phyloP scores from a whole-genome alignment of 805 yeast species.

The Nakazawaea anatomiae region DNA sequence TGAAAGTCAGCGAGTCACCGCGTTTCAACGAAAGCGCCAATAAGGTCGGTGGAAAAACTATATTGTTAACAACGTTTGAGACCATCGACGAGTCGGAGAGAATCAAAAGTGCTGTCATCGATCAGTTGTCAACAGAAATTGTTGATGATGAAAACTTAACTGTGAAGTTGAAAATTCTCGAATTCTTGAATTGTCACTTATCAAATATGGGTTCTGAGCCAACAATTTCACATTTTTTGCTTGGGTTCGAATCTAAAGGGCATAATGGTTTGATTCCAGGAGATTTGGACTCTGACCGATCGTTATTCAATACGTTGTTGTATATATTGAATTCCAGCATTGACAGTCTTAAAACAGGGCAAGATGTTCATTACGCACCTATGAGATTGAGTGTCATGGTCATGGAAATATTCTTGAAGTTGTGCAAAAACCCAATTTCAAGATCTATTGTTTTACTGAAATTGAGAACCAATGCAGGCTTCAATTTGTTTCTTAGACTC shows the following conservation, averaged over 20 bases:
- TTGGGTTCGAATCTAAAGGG: slow-evolving; percentile 60
- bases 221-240: slow-evolving; percentile 64
- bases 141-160: slow-evolving; percentile 32
- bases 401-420: slow-evolving; percentile 55
- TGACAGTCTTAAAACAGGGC: slow-evolving; percentile 32
- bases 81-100: slow-evolving; percentile 75
- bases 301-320: slow-evolving; percentile 52
- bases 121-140: slow-evolving; percentile 50
- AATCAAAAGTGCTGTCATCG: slow-evolving; percentile 66
- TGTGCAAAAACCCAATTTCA: slow-evolving; percentile 53
- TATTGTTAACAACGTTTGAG: slow-evolving; percentile 64
- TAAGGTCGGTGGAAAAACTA: slow-evolving; percentile 35
- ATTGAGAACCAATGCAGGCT: slow-evolving; percentile 37
- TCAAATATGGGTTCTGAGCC: slow-evolving; percentile 33
- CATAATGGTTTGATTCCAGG: slow-evolving; percentile 25
- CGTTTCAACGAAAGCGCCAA: slow-evolving; percentile 32
- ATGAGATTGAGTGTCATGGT: slow-evolving; percentile 52
- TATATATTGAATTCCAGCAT: slow-evolving; percentile 39
- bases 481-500: slow-evolving; percentile 44
- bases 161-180: slow-evolving; percentile 52
- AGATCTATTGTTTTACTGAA: slow-evolving; percentile 43
- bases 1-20: slow-evolving; percentile 40
- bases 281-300: slow-evolving; percentile 45
- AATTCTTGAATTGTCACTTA: slow-evolving; percentile 49
- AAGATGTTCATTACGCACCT: slow-evolving; percentile 44